Base-by-base conservation (phyloP, 2,329 filamentous ascomycete genomes). In the Neoascochyta sp. region DNA sequence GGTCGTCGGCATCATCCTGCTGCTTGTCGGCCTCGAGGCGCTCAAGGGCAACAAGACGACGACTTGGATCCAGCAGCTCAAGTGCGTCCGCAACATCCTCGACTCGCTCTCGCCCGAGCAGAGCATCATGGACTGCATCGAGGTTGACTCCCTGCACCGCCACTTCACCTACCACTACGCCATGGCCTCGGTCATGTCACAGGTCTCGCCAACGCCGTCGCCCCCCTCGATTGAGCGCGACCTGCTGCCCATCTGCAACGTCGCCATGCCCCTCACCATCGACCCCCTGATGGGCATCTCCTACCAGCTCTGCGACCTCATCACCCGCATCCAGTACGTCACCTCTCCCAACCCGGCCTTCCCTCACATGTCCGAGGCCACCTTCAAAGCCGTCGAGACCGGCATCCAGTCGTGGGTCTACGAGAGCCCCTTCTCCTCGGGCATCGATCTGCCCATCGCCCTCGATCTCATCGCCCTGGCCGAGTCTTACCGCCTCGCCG, bases 101-200 rank as follows among this genome's bases (percentile, higher is more conserved):
- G 46, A 46, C 20, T 40, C 44, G 11, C 30, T 60, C 3, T 44
- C 51, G 14, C 38, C 38, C 10, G 47, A 57, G 23, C 46, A 50
- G 16, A 47, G 37, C 20, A 40, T 47, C 12, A 40, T 43, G 22
- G 46, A 52, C 11, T 55, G 49, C 8, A 44, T 56, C 32, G 57
- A 61, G 22, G 42, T 61, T 3, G 56, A 60, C 20, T 58, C 54
- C 11, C 38, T 62, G 5, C 54, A 54, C 23, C 45, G 58, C 2
- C 58, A 62, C 37, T 61, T 61, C 29, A 62, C 58, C 6, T 62
- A 62, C 28, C 56, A 62, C 32, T 56, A 57, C 26, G 54, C 50
- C 9, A 58, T 55, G 36, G 57, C 57, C 8, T 59, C 58, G 1
- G 42, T 62, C 6, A 61, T 62, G 57, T 45, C 51, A 2, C 40